Conservation (phyloP, 805 yeast genomes). For the Starmerella apis region DNA sequence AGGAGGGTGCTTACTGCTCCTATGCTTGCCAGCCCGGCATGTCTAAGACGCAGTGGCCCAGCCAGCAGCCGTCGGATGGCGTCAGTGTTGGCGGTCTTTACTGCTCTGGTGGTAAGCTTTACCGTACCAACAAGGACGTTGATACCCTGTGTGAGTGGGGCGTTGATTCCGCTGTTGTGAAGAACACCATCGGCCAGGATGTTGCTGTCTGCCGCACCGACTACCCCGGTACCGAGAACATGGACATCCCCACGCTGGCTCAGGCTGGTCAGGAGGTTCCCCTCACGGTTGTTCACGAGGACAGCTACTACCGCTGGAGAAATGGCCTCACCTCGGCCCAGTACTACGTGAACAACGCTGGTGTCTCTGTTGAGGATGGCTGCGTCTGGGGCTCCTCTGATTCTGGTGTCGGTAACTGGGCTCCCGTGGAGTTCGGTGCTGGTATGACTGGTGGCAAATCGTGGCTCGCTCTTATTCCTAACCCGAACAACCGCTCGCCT, state of each 20-base stretch:
- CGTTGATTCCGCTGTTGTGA: conserved; percentile 54
- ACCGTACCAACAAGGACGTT: conserved; percentile 62
- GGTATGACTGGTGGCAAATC: conserved; percentile 66
- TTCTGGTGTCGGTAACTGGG: conserved; percentile 92
- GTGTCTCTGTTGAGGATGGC: conserved; percentile 80
- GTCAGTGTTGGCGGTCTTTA: conserved; percentile 86
- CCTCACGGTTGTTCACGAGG: conserved; percentile 71
- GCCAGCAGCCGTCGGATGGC: conserved; percentile 75
- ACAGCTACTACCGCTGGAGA: conserved; percentile 67
- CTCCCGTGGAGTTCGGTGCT: conserved; percentile 90
- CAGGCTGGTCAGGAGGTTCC: conserved; percentile 54
- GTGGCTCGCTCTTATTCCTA: conserved; percentile 85
- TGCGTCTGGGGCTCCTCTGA: conserved; percentile 85
- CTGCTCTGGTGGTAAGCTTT: conserved; percentile 75
- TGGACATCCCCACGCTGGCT: conserved; percentile 87
- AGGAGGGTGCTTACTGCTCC: conserved; percentile 89
- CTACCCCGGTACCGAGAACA: conserved; percentile 98
- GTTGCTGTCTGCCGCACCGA: conserved; percentile 96
- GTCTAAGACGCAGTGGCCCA: conserved; percentile 98
- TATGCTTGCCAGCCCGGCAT: conserved; percentile 98
- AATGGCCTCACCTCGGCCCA: conserved; percentile 83
- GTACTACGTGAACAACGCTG: conserved; percentile 95
- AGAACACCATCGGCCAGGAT: conserved; percentile 47
- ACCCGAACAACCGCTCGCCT: conserved; percentile 71
- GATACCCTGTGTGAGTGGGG: conserved; percentile 85